Evolutionary conservation across 1,284 basidiomycete species (phyloP).

Genomic region (Malassezia obtusa): DNA sequence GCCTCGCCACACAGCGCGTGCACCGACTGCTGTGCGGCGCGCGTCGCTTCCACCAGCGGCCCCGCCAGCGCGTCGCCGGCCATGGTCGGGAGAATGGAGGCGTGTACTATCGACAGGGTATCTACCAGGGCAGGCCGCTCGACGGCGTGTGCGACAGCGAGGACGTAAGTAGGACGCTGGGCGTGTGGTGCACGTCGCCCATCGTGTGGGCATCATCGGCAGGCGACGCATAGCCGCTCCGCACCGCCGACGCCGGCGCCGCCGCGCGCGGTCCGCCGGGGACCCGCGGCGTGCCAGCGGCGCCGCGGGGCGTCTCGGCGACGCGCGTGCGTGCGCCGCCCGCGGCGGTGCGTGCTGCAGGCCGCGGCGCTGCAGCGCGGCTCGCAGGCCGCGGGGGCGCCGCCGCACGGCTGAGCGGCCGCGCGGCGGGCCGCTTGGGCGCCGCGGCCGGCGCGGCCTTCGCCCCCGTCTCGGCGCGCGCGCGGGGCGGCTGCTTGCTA

Average conservation of each 20-base stretch:
- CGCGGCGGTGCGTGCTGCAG: slow-evolving; percentile 5
- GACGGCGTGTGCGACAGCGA: slow-evolving; percentile 2
- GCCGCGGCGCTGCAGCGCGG: background rate
- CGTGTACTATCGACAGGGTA: slow-evolving; percentile 5
- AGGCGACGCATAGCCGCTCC: background rate
- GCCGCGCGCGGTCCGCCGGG: no score
- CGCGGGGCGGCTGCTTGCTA: background rate
- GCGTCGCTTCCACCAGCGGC: slow-evolving; percentile 7
- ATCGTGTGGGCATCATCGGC: background rate
- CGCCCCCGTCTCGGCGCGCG: background rate
- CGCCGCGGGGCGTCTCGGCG: background rate
- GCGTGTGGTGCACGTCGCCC: slow-evolving; percentile 6
- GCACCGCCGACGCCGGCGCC: no score
- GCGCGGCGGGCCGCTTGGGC: background rate
- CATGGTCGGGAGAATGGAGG: slow-evolving; percentile 2
- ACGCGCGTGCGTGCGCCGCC: background rate
- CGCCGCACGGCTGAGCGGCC: slow-evolving; percentile 1
- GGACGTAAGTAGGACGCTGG: slow-evolving; percentile 10
- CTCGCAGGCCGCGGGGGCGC: background rate
- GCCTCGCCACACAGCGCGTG: background rate
- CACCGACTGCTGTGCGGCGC: background rate
- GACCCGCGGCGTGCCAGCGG: background rate
- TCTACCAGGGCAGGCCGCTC: slow-evolving; percentile 4
- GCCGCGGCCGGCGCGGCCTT: background rate
- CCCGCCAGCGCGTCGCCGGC: slow-evolving; percentile 4